Base-by-base conservation (phyloP, 345 rosid species). In the Brassica juncea region DNA sequence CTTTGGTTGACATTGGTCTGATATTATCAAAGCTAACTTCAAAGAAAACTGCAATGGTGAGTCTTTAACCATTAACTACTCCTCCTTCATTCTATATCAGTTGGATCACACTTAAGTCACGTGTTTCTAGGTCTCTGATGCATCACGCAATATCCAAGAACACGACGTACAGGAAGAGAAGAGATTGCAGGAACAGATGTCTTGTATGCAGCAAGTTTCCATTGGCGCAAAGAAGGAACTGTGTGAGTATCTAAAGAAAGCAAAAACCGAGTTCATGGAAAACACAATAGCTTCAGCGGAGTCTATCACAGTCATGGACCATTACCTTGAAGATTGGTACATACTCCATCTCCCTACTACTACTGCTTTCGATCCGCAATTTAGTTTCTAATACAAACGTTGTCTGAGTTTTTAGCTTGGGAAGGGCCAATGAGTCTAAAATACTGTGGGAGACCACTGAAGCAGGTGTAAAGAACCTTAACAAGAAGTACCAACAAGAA, bases 1-100 rank as follows among this genome's bases (percentile, higher is more conserved):
- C 97, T 28, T 64, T 92, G 80, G 74, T 84, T 77, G 87, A 88
- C 65, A 89, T 94, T 76, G 77, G 92, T 9, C 49, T 71, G 67
- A 91, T 92, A 85, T 84, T 92, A 76, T 80, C 84, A 39, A 82
- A 80, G 75, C 81, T 92, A 86, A 90, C 92, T 68, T 84, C 87
- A 30, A 89, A 84, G 80, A 91, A 84, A 88, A 81, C 88, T 74
- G 85, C 87, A 55, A 81, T 86, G 89, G 99, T 94, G 30, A 81
- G 88, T 77, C 44, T 75, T 71, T 31, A 42, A 23, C 65, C 28
- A 54, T 21, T 64, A 63, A 28, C 2, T 2, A 55, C 35, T 60
- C 55, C 60, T 23, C 62, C 14, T 27, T 8, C 25, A 34, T 15
- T 32, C 4, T 66, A 31, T 30, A 47, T 31, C 8, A 9, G 55